Base-by-base conservation (phyloP, 257 asterid species). In the Paulownia fortunei region DNA sequence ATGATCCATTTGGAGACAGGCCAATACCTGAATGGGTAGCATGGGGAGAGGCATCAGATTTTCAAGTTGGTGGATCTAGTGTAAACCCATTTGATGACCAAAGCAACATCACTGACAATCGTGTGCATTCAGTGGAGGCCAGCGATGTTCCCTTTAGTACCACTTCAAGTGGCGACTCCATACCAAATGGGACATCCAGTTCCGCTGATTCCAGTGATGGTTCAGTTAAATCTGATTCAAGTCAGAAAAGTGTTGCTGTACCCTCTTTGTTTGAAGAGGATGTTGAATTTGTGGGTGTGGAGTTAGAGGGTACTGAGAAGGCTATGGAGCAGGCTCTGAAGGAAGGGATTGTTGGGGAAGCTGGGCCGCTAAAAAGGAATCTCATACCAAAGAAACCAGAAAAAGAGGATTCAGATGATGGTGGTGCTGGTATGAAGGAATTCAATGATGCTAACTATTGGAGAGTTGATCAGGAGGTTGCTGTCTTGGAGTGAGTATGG, bases 331-430 rank as follows among this genome's bases (percentile, higher is more conserved):
- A 90, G 58, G 99, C 99, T 68, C 85, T 93, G 2, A 90, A 93
- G 83, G 99, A 96, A 81, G 98, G 99, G 73, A 90, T 92, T 39
- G 97, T 93, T 24, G 98, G 97, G 61, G 98, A 93, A 86, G 97
- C 98, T 0, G 97, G 92, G 34, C 90, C 97, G 0, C 63, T 96
- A 74, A 96, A 86, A 77, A 82, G 87, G 79, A 91, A 79, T 64
- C 70, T 82, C 4, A 54, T 72, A 10, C 88, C 92, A 23, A 87
- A 89, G 70, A 77, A 73, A 15, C 83, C 81, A 0, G 97, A 85
- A 46, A 90, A 82, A 19, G 94, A 89, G 60, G 89, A 81, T 67
- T 49, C 88, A 0, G 94, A 86, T 6, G 95, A 87, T 32, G 86
- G 87, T 52, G 88, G 87, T 61, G 82, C 87, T 2, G 93, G 84